phyloP scores from a whole-genome alignment of 2,329 filamentous ascomycete species.

The Nannizzia gypsea region DNA sequence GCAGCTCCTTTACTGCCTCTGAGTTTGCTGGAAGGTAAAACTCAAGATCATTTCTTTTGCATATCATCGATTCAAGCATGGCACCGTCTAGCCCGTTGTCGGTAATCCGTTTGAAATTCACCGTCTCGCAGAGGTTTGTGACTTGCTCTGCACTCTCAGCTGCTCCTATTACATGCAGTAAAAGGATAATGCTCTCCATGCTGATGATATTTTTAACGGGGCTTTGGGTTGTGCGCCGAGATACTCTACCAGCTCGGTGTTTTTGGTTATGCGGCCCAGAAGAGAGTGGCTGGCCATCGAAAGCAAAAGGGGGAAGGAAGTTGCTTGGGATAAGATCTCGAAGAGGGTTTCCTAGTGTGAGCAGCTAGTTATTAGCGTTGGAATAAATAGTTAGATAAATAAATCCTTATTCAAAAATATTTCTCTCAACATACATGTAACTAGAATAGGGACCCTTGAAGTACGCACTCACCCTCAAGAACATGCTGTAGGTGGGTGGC shows the following conservation, averaged over 20 bases:
- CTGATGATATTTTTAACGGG: neutral
- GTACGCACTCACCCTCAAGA: neutral
- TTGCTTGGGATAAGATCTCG: neutral
- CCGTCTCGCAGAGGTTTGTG: slow-evolving; percentile 4
- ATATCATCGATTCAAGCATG: slow-evolving; percentile 4
- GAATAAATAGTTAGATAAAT: neutral
- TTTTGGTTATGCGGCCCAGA: neutral
- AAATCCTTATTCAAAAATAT: no score
- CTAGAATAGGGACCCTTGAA: neutral
- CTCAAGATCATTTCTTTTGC: neutral
- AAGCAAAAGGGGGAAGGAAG: neutral
- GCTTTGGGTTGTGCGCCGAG: neutral
- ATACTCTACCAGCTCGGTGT: neutral
- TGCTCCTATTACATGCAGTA: neutral
- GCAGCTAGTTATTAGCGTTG: neutral
- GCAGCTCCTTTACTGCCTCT: neutral
- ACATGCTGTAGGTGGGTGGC: neutral
- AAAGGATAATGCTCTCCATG: slow-evolving; percentile 4
- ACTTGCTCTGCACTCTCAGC: slow-evolving; percentile 4
- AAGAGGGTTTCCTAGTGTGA: neutral
- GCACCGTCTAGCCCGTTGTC: neutral
- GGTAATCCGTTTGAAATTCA: neutral
- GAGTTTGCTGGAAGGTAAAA: neutral
- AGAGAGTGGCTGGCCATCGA: neutral
- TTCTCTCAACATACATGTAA: neutral